phyloP scores from a whole-genome alignment of 768 basidiomycete genomes.

The Auricularia sp. region DNA sequence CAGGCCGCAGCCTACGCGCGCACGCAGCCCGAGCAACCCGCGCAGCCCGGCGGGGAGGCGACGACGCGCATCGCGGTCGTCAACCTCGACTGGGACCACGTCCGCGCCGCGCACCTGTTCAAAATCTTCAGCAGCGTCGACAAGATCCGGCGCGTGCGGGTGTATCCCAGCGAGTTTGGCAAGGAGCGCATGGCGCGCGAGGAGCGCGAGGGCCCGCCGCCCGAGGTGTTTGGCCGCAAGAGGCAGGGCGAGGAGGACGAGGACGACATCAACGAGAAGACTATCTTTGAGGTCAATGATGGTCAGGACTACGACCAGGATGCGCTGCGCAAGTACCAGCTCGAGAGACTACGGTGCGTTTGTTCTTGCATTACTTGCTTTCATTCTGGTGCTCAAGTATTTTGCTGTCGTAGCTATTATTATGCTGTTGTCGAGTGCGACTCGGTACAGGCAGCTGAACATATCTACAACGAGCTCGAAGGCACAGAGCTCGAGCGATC shows the following conservation, averaged over 20 bases:
- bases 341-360: constrained; percentile 79
- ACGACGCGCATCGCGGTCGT: constrained; percentile 80
- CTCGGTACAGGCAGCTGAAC: constrained; percentile 58
- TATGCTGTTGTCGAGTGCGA: constrained; percentile 93
- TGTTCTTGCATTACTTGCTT: neutral
- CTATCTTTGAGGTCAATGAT: constrained; percentile 53
- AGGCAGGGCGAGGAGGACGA: constrained; percentile 31
- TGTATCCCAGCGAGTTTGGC: constrained; percentile 93
- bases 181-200: constrained; percentile 77
- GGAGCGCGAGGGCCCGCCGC: constrained; percentile 83
- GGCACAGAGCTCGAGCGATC: constrained; percentile 94
- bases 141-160: constrained; percentile 60
- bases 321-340: constrained; percentile 80
- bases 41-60: constrained; percentile 5
- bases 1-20: constrained; percentile 52
- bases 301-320: constrained; percentile 82
- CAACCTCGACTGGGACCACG: constrained; percentile 97
- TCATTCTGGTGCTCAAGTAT: no score
- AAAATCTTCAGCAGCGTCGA: constrained; percentile 89
- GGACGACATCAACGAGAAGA: constrained; percentile 54
- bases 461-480: constrained; percentile 78
- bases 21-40: constrained; percentile 24
- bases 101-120: constrained; percentile 81
- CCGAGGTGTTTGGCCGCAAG: constrained; percentile 62
- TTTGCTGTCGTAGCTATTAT: constrained; percentile 63